Evolutionary conservation across 192 early-diverging fungal species (phyloP), one percentile per base, ranked within the genome.

Genomic region (Podila horticola): DNA sequence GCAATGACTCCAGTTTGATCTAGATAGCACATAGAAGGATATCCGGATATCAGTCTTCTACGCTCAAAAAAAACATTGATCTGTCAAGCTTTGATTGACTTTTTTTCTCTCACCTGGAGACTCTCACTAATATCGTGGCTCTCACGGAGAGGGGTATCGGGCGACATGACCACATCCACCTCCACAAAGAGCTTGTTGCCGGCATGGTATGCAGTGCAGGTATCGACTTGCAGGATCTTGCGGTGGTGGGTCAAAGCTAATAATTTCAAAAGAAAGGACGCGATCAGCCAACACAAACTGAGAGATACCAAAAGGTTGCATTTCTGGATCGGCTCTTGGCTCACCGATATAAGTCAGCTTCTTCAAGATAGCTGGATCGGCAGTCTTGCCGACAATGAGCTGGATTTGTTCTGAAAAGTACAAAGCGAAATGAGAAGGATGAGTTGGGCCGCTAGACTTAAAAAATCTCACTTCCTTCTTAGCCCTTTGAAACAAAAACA

Each of bases 51-150:
- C 12, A 10, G 33, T 34, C n/a, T 52, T 36, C 28, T 15, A 34
- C 38, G n/a, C 3, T 11, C 5, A 11, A 71, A 38, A 60, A 48
- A 31, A 12, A n/a, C 31, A 20, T 36, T 48, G 31, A 38, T 34
- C 5, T 38, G n/a, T 31, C 30, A 28, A 33, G 22, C 6, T 2
- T 6, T 19, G 58, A 33, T 36, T 12, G 26, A 19, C 29, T 7
- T 48, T 41, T 36, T 24, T 12, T 41, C 11, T 36, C 7, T 58
- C 61, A 82, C 71, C 73, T 99, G 96, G 58, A 98, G 86, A 71
- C 87, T 84, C 75, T 97, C 96, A 17, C 94, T 95, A 65, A 99
- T 94, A 72, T 98, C 97, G 74, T 99, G 97, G n/a, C 93, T 86
- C 45, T 91, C 91, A 15, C 86, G 68, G 67, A 99, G 82, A 41